Evolutionary conservation across 2,329 filamentous ascomycete genomes (phyloP).

Genomic region (Sphaerostilbella broomeana): DNA sequence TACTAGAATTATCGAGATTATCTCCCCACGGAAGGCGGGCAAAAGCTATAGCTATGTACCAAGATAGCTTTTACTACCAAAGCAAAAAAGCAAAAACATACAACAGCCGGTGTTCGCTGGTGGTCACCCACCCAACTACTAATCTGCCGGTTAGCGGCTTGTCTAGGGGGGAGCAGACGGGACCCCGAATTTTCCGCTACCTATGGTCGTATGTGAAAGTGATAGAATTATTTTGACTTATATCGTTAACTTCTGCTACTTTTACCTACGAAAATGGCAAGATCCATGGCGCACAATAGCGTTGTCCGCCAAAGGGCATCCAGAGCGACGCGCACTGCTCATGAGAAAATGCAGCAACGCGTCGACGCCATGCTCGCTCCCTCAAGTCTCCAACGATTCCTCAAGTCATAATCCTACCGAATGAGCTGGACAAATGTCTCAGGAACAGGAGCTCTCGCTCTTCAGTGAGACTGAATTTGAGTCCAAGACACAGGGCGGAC

Average conservation of each 20-base stretch:
- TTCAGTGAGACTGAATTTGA: conserved; percentile 53
- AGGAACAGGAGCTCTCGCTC: conserved; percentile 33
- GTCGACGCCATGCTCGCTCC: background rate
- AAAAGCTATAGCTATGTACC: no score
- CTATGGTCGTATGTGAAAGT: background rate
- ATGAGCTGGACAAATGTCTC: conserved; percentile 20
- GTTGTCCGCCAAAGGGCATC: background rate
- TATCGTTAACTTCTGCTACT: no score
- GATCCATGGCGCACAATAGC: background rate
- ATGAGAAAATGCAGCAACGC: background rate
- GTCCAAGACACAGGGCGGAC: conserved; percentile 44
- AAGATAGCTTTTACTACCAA: no score
- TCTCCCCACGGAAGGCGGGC: no score
- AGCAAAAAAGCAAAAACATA: background rate
- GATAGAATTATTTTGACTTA: background rate
- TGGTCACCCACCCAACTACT: conserved; percentile 7
- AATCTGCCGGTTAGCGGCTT: conserved; percentile 4
- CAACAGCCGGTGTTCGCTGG: background rate
- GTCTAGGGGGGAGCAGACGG: conserved; percentile 2
- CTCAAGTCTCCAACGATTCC: background rate
- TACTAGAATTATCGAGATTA: no score
- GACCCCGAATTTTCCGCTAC: conserved; percentile 4
- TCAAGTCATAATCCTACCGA: background rate
- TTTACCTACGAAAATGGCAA: background rate
- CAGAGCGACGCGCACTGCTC: background rate